Conservation (phyloP, 371 early-diverging fungal species). For the Mucor circinelloides region DNA sequence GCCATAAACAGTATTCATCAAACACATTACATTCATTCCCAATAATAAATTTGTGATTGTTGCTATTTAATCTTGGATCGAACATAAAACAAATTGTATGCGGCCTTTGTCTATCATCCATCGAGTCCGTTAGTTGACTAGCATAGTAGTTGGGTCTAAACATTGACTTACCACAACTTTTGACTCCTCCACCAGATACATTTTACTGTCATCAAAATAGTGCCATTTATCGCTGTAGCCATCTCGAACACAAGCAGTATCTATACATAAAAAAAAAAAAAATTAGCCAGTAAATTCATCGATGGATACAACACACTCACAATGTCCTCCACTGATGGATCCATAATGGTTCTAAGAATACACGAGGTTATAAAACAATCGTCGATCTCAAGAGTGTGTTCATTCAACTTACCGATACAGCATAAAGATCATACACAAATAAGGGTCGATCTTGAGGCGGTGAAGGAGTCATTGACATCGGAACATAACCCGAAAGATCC, state of each 20-base stretch:
- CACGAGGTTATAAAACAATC: neutral
- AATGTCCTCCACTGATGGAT: conserved; percentile 91
- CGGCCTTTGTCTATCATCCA: conserved; percentile 34
- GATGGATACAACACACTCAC: conserved; percentile 60
- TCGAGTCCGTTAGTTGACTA: too few relatives aligned
- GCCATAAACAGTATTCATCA: neutral
- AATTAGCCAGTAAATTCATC: neutral
- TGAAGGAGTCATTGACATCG: conserved; percentile 35
- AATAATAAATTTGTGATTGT: neutral
- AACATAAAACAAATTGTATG: conserved; percentile 40
- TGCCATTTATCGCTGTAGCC: conserved; percentile 84
- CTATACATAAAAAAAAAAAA: conserved; percentile 44
- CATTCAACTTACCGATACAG: conserved; percentile 67
- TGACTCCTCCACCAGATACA: conserved; percentile 65
- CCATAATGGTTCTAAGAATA: conserved; percentile 86
- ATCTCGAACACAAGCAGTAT: conserved; percentile 91
- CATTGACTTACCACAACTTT: conserved; percentile 68
- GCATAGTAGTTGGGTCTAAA: conserved; percentile 22
- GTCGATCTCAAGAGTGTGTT: neutral
- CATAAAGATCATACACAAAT: conserved; percentile 81
- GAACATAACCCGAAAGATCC: conserved; percentile 39
- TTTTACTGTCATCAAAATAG: conserved; percentile 90
- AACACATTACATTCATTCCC: neutral
- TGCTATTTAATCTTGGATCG: conserved; percentile 30
- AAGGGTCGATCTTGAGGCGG: conserved; percentile 35